Base-by-base conservation (phyloP, 169 alveolate species). In the Cryptosporidium viatorum region DNA sequence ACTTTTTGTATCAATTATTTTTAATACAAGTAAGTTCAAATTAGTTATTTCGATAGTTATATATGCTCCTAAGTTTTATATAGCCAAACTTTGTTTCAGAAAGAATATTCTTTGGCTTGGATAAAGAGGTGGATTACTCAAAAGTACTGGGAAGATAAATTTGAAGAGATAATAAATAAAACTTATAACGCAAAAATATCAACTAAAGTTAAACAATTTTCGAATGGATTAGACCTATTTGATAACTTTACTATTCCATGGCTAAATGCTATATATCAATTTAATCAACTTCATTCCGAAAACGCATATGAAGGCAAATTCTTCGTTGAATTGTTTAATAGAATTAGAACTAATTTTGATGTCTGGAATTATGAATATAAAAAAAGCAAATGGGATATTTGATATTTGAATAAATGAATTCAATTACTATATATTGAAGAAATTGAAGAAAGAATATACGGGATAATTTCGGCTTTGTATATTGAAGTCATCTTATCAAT, bases 131-230 rank as follows among this genome's bases (percentile, higher is more conserved):
- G 89, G 89, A 23, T 80, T 31, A 62, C 21, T 37, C 89, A 80
- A 45, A 80, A 65, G 21, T 80, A 80, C 21, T 80, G 89, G 89
- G 89, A 80, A 37, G 68, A 48, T 16, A 26, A 62, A 80, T n/a
- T 80, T 41, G 89, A 80, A 59, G 58, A 80, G 8, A 5, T 37
- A 26, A 26, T 60, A 33, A 12, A 23, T 60, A 21, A 33, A 39
- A 16, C 3, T 80, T 9, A 3, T 48, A 31, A 21, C 0, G 12
- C 43, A 26, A 41, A 43, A 35, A 31, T 45, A 14, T 26, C 68
- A 43, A 16, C 8, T 59, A 35, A 14, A 35, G 33, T 16, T 45
- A 26, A 16, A 33, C 31, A 26, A 26, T 80, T 60, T 37, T 39
- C 89, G 4, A 48, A 80, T 23, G 89, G 89, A 3, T 41, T 16